These are phyloP conservation scores for Trichoderma atrobrunneum DNA, from an alignment of 2,329 filamentous ascomycete species.

Conservation along the genomic window DNA sequence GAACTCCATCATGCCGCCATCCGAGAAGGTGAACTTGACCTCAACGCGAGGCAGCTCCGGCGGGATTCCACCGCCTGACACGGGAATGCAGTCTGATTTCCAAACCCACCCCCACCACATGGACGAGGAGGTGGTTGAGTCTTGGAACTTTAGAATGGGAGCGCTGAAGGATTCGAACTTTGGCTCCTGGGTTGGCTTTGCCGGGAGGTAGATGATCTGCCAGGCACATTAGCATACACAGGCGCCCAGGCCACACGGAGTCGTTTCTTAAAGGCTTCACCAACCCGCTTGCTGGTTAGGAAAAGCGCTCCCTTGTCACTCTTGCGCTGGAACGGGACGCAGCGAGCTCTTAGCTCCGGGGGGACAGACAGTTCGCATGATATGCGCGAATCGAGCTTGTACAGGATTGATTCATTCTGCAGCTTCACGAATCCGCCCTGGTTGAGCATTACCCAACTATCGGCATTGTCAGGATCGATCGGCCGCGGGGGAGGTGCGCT, in stretches of 20 bases:
- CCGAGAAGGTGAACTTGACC: slow-evolving; percentile 84
- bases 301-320: slow-evolving; percentile 74
- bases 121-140: slow-evolving; percentile 74
- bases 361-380: slow-evolving; percentile 71
- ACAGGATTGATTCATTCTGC: slow-evolving; percentile 77
- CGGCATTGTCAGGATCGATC: slow-evolving; percentile 52
- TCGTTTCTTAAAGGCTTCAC: slow-evolving; percentile 28
- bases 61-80: slow-evolving; percentile 79
- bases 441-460: slow-evolving; percentile 88
- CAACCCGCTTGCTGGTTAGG: slow-evolving; percentile 81
- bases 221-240: not conserved
- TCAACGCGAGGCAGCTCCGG: slow-evolving; percentile 70
- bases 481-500: slow-evolving; percentile 33
- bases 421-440: slow-evolving; percentile 77
- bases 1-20: slow-evolving; percentile 93
- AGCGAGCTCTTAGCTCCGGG: slow-evolving; percentile 58
- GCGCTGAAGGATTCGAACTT: slow-evolving; percentile 82
- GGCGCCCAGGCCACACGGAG: not conserved
- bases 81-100: slow-evolving; percentile 76
- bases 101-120: slow-evolving; percentile 95
- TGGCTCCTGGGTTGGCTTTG: slow-evolving; percentile 58
- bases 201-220: slow-evolving; percentile 79
- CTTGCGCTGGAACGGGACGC: slow-evolving; percentile 64
- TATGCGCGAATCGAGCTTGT: slow-evolving; percentile 76
- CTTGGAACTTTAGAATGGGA: slow-evolving; percentile 81